Evolutionary conservation across 139 green algal genomes (phyloP).

Genomic region (Chlorella sp.): DNA sequence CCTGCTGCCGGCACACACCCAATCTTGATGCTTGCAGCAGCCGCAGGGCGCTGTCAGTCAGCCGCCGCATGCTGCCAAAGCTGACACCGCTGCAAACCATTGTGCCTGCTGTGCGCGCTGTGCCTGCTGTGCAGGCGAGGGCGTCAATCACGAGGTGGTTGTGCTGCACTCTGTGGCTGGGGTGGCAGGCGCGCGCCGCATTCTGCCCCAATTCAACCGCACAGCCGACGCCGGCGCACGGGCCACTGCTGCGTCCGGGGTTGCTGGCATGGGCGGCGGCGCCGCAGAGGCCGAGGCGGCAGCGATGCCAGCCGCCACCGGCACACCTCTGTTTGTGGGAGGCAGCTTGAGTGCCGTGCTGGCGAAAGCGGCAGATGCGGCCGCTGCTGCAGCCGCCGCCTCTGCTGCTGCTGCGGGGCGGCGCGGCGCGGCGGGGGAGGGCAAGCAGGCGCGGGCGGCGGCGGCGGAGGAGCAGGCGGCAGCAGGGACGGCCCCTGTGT

Average conservation of each 20-base stretch:
- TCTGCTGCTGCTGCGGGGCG: not conserved
- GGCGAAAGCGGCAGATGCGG: not conserved
- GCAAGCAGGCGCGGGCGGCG: not conserved
- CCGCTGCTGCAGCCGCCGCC: not conserved
- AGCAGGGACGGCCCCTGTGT: not conserved
- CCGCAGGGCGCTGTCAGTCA: no score
- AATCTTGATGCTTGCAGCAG: no score
- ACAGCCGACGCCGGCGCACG: no score
- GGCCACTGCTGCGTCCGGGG: no score
- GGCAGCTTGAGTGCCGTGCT: conserved; percentile 35
- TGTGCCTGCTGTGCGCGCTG: no score
- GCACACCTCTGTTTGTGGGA: conserved; percentile 15
- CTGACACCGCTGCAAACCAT: no score
- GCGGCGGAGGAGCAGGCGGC: not conserved
- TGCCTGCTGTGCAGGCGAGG: conserved; percentile 42
- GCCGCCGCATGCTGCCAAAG: no score
- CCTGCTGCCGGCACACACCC: no score
- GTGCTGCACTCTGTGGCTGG: conserved; percentile 38
- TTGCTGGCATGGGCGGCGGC: no score
- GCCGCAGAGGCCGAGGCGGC: not conserved
- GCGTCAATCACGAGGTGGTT: conserved; percentile 28
- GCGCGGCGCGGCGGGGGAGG: not conserved
- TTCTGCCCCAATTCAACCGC: not conserved
- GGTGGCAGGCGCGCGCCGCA: conserved; percentile 14
- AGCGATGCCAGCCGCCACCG: not conserved